Evolutionary conservation across 352 stramenopile genomes (phyloP).

Genomic region (Phytophthora constricta): DNA sequence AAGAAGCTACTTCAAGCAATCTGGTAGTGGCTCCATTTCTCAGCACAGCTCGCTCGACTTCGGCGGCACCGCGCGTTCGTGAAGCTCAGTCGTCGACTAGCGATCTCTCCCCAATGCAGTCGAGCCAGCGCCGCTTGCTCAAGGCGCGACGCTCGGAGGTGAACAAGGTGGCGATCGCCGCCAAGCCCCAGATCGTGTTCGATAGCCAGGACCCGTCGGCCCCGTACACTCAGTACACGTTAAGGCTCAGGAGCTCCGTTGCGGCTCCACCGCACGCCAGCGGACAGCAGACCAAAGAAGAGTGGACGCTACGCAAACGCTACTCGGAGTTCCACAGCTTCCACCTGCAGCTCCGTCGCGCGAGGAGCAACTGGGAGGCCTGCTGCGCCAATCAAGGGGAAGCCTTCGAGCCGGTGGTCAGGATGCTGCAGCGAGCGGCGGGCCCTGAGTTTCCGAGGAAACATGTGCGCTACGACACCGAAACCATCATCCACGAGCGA

Average conservation of each 20-base stretch:
- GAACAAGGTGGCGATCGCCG: slow-evolving; percentile 21
- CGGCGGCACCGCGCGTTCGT: too few species aligned
- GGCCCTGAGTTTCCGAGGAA: slow-evolving; percentile 34
- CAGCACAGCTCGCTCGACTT: too few species aligned
- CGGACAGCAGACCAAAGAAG: slow-evolving; percentile 11
- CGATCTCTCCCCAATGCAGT: slow-evolving; percentile 5
- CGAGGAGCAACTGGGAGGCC: slow-evolving; percentile 20
- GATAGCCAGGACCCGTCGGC: slow-evolving; percentile 28
- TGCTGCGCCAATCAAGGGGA: slow-evolving; percentile 25
- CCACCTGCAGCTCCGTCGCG: slow-evolving; percentile 21
- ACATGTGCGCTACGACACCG: slow-evolving; percentile 39
- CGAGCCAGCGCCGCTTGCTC: slow-evolving; percentile 24
- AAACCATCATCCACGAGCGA: slow-evolving; percentile 31
- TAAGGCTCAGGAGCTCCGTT: slow-evolving; percentile 25
- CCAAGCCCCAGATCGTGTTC: slow-evolving; percentile 30
- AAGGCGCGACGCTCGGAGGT: slow-evolving; percentile 29
- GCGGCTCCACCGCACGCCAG: neutral
- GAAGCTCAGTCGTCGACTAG: too few species aligned
- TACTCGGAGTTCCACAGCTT: slow-evolving; percentile 36
- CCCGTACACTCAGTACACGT: slow-evolving; percentile 37
- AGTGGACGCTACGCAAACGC: slow-evolving; percentile 36
- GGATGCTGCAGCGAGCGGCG: slow-evolving; percentile 17
- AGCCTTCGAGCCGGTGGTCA: slow-evolving; percentile 11
- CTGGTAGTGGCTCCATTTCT: too few species aligned
- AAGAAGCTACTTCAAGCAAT: too few species aligned